Percentiles rank a stretch among this genome's conserved stretches.
Evolutionary conservation across 2,329 filamentous ascomycete species (phyloP).

Genomic region (Neonectria punicea): DNA sequence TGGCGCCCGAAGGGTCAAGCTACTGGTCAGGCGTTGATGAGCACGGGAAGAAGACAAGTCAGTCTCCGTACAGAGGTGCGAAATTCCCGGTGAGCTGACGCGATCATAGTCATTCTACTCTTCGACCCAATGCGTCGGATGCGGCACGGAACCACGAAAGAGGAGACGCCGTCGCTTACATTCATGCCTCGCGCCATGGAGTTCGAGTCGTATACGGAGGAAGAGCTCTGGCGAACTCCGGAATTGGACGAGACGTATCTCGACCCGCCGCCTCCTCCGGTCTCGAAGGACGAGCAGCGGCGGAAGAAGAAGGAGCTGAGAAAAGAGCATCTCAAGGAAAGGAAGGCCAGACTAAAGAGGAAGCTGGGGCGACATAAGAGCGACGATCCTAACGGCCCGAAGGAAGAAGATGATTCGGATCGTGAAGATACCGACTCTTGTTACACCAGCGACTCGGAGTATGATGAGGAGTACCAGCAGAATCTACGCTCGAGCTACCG

Average conservation of each 20-base stretch:
- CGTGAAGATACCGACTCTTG: constrained; percentile 27
- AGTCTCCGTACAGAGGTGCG: neutral
- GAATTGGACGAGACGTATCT: constrained; percentile 41
- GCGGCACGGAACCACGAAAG: constrained; percentile 34
- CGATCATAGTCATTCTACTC: constrained; percentile 32
- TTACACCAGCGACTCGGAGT: constrained; percentile 33
- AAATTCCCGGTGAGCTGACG: constrained; percentile 8
- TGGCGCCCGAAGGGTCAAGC: constrained; percentile 42
- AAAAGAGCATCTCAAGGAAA: constrained; percentile 18
- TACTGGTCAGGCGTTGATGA: constrained; percentile 40
- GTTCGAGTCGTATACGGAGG: constrained; percentile 43
- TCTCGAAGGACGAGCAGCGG: constrained; percentile 29
- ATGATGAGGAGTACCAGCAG: constrained; percentile 37
- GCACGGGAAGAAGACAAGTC: constrained; percentile 35
- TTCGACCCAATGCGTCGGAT: constrained; percentile 40
- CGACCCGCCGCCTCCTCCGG: constrained; percentile 37
- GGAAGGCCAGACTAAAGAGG: constrained; percentile 7
- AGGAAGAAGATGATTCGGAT: neutral
- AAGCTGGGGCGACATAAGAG: neutral
- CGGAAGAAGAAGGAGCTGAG: constrained; percentile 28
- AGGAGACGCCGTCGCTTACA: constrained; percentile 37
- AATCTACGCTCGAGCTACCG: constrained; percentile 30
- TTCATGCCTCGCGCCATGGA: constrained; percentile 46
- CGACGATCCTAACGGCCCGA: neutral
- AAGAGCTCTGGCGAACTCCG: constrained; percentile 41